Evolutionary conservation across 768 basidiomycete genomes (phyloP).

Genomic region (Chalciporus piperatus): DNA sequence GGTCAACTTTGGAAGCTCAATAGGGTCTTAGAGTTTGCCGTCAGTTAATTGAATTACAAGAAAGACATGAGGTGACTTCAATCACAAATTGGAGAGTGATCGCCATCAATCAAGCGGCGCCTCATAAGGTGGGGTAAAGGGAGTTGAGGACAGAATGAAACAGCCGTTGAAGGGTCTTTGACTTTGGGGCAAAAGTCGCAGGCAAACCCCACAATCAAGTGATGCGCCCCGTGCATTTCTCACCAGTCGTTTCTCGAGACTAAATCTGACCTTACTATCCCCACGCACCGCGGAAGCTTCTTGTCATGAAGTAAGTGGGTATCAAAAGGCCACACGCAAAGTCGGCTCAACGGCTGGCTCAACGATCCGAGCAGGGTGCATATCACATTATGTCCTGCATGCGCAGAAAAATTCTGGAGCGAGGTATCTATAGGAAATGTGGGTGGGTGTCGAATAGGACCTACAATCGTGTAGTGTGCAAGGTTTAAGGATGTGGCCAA

Average conservation of each 20-base stretch:
- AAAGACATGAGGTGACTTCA: conserved; percentile 22
- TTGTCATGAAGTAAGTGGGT: conserved; percentile 5
- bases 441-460: conserved; percentile 4
- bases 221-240: conserved; percentile 7
- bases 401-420: neutral
- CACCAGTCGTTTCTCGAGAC: conserved; percentile 3
- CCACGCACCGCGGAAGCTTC: conserved; percentile 10
- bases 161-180: conserved; percentile 15
- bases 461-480: conserved; percentile 9
- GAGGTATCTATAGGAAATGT: conserved; percentile 2
- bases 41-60: conserved; percentile 9
- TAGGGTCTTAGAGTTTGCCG: too few relatives aligned
- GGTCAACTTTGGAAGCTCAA: conserved; percentile 1
- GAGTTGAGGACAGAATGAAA: conserved; percentile 1
- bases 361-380: conserved; percentile 9
- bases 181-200: conserved; percentile 5
- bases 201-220: conserved; percentile 12
- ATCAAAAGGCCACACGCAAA: conserved; percentile 6
- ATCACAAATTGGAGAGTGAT: conserved; percentile 13
- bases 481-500: neutral
- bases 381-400: conserved; percentile 6
- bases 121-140: conserved; percentile 12
- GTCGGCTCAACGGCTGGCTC: neutral
- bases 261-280: neutral
- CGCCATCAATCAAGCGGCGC: conserved; percentile 18